Conservation (phyloP, 148 eudicot species). For the Polygonum aviculare region DNA sequence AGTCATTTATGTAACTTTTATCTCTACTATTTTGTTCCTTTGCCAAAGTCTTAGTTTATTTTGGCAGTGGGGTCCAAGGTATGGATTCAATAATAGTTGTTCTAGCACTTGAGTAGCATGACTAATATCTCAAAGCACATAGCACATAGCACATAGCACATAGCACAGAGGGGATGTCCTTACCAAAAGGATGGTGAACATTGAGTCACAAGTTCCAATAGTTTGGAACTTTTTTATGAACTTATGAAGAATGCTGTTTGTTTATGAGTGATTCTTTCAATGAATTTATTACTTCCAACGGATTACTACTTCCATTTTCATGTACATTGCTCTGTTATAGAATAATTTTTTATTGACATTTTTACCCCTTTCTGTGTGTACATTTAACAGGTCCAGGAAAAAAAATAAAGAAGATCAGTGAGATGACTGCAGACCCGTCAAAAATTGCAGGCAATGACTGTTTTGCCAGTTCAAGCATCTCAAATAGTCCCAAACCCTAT, state of each 20-base stretch:
- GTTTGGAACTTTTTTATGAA: background rate
- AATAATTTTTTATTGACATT: background rate
- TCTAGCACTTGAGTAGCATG: background rate
- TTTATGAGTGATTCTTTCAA: background rate
- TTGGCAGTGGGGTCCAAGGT: background rate
- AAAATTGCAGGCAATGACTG: constrained; percentile 51
- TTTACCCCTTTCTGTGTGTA: constrained; percentile 4
- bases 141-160: too few species aligned
- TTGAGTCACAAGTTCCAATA: background rate
- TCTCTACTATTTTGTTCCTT: background rate
- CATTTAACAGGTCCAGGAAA: constrained; percentile 62
- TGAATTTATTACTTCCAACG: background rate
- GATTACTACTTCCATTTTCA: background rate
- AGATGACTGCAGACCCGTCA: constrained; percentile 45
- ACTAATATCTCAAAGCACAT: background rate
- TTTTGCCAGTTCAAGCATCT: constrained; percentile 36
- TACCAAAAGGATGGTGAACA: background rate
- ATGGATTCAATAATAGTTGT: background rate
- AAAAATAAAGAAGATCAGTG: constrained; percentile 71
- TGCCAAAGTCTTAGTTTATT: background rate
- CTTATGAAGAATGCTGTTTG: background rate
- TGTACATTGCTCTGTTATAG: background rate
- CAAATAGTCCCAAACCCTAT: constrained; percentile 28
- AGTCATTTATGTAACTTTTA: background rate
- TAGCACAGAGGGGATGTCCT: background rate